Evolutionary conservation across 306 rosid species (phyloP).

Genomic region (Citrullus mucosospermus): DNA sequence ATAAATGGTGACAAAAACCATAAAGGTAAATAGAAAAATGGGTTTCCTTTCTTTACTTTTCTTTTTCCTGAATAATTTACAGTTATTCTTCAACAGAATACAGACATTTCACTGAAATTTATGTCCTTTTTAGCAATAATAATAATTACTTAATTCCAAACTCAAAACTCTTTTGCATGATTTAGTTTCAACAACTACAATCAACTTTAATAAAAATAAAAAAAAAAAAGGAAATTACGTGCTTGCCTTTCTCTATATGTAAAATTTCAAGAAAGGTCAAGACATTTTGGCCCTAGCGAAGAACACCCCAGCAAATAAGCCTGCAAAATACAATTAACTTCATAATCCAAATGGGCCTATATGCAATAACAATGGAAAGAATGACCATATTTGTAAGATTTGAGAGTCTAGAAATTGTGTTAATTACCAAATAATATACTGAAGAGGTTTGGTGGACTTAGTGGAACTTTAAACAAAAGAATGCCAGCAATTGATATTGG

Average conservation of each 20-base stretch:
- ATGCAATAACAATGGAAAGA: not conserved
- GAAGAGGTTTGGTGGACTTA: slow-evolving; percentile 51
- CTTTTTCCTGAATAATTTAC: not conserved
- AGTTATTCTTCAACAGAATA: not conserved
- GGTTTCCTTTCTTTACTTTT: not conserved
- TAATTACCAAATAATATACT: slow-evolving; percentile 76
- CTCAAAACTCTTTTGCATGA: not conserved
- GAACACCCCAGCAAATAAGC: slow-evolving; percentile 77
- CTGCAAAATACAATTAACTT: slow-evolving; percentile 19
- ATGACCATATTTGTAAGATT: not conserved
- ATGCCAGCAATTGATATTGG: slow-evolving; percentile 76
- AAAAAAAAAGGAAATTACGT: not conserved
- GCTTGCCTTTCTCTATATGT: not conserved
- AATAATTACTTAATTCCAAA: not conserved
- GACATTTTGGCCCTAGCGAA: slow-evolving; percentile 84
- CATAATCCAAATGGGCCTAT: not conserved
- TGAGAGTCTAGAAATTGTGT: not conserved
- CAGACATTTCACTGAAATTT: not conserved
- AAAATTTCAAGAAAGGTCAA: too few species aligned
- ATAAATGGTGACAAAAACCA: not conserved
- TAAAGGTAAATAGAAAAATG: not conserved
- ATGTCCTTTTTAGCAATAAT: not conserved
- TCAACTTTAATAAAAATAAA: not conserved
- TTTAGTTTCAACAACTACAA: not conserved
- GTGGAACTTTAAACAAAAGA: slow-evolving; percentile 58